Base-by-base conservation (phyloP, 441 rosid genomes). In the Arabidopsis lyrata region DNA sequence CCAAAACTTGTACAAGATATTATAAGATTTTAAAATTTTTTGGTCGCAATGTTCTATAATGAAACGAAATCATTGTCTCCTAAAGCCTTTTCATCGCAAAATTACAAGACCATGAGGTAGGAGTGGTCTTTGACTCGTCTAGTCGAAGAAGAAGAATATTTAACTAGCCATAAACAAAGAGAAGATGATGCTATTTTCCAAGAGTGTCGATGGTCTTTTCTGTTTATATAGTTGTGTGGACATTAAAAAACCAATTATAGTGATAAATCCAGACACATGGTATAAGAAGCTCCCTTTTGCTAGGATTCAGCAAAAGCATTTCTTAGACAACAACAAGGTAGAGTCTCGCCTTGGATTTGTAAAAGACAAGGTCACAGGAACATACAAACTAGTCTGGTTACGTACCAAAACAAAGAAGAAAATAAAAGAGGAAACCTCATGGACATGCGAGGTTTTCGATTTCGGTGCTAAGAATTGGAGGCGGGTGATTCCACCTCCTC, bases 91-190 rank as follows among this genome's bases (percentile, higher is more conserved):
- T 22, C 24, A 22, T 22, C 24, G 3, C 24, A 22, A 22, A 22
- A 22, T 22, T 18, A 49, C 14, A 20, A 35, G 70, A 22, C 58
- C 8, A 18, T 65, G 58, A 65, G 10, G 31, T 65, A 35, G 47
- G n/a, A 49, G 14, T 49, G 58, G 70, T 65, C n/a, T 49, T 49
- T 32, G 22, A 2, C 20, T 34, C 8, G 14, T 20, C 35, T 42
- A 42, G 47, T 42, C 15, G 16, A 12, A 42, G 69, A 63, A 47
- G 68, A 64, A 6, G 57, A 32, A 7, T 13, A 64, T 31, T 20
- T 29, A 29, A 45, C 5, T 18, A 12, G 10, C 39, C 3, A 59
- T 10, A 14, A 44, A 15, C 6, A 42, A 0, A 14, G 48, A 5
- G 11, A 29, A 3, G 54, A 3, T 1, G 3, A 14, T 9, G 4